Conservation (phyloP, 805 yeast species). For the Naumovozyma baii region DNA sequence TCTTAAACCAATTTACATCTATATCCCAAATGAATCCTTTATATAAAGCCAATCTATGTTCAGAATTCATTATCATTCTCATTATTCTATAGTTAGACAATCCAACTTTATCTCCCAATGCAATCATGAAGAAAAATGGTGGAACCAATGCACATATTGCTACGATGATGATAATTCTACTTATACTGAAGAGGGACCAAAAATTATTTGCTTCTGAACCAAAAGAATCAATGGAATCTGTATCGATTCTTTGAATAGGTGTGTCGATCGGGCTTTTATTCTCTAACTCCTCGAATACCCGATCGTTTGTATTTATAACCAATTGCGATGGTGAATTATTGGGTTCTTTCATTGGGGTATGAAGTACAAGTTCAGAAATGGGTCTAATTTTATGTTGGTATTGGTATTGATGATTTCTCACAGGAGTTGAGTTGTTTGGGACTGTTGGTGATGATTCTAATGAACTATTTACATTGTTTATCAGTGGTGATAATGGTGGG, state of each 20-base stretch:
- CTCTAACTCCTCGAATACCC: too few species aligned
- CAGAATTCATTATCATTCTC: constrained; percentile 19
- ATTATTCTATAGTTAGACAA: constrained; percentile 19
- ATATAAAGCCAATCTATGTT: constrained; percentile 19
- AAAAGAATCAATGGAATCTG: constrained; percentile 13
- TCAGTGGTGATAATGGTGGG: neutral
- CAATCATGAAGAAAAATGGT: constrained; percentile 23
- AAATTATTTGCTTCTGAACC: constrained; percentile 9
- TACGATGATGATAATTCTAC: constrained; percentile 11
- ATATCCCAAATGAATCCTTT: constrained; percentile 28
- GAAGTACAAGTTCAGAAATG: too few species aligned
- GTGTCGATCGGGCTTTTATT: too few species aligned
- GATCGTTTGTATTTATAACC: too few species aligned
- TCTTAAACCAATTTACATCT: constrained; percentile 22
- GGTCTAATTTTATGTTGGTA: too few species aligned
- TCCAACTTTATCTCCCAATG: constrained; percentile 11
- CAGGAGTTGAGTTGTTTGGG: too few species aligned
- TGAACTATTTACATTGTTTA: too few species aligned
- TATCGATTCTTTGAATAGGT: constrained; percentile 18
- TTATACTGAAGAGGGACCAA: constrained; percentile 15
- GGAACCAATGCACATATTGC: constrained; percentile 17
- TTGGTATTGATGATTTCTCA: too few species aligned
- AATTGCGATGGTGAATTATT: too few species aligned
- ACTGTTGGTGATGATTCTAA: too few species aligned
- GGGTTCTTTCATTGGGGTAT: too few species aligned